Evolutionary conservation across 768 basidiomycete species (phyloP), one percentile per base, ranked within the genome.

Genomic region (Tubosaeta sp.): DNA sequence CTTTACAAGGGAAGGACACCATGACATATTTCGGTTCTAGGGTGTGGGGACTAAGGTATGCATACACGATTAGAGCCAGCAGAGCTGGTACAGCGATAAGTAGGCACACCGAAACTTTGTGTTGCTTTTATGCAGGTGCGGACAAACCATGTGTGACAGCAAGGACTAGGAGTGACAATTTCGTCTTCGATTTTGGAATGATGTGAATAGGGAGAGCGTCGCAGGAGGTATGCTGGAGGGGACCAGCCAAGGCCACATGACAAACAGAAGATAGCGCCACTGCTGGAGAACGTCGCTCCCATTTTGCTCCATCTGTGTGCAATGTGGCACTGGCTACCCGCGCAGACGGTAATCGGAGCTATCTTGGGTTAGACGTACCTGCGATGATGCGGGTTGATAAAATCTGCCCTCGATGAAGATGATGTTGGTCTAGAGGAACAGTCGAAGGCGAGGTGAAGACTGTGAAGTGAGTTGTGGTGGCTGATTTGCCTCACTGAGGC

Each of bases 211-310:
- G 25, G 7, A 5, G 9, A 41, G 12, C 39, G 12, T 22, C 14
- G 5, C 9, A 25, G 8, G 35, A 9, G 2, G 1, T 5, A 17
- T 7, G n/a, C 35, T 17, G 35, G 8, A 17, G n/a, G 9, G 35
- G 8, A 19, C 13, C 22, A 14, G 25, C 41, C 14, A 13, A 11
- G 6, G 22, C n/a, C 17, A 27, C 12, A 52, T 29, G 10, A 31
- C n/a, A 25, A 48, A 38, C 19, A 53, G 46, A 48, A n/a, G 16
- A 29, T 4, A 38, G 33, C 56, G 48, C 49, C 56, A 58, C 26
- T 59, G 4, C 56, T 39, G 47, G 50, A 59, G 49, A 42, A 59
- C 58, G 7, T 31, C 50, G 52, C 52, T 59, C 57, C 57, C 52
- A 51, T 49, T 51, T 54, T 59, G 50, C 46, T 49, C 43, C 19